Percentiles rank a stretch among this genome's conserved stretches.
Conservation (phyloP, 2,329 filamentous ascomycete genomes). For the Dendryphion nanum region DNA sequence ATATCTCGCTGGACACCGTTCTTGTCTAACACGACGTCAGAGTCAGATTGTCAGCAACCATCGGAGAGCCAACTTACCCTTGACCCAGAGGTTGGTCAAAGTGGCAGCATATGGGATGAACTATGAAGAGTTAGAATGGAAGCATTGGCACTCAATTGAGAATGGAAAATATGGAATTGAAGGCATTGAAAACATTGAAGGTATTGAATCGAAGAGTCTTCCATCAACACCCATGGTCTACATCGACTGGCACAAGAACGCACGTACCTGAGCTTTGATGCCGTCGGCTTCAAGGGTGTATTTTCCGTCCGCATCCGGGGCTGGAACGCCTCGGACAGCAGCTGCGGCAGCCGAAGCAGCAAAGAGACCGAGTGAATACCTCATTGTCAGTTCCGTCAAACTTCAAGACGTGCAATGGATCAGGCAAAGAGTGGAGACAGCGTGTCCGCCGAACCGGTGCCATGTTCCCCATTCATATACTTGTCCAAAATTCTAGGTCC, state of each 20-base stretch:
- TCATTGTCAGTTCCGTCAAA: slow-evolving; percentile 15
- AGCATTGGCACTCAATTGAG: not conserved
- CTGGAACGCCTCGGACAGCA: slow-evolving; percentile 6
- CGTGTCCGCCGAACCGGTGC: slow-evolving; percentile 1
- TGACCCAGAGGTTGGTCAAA: slow-evolving; percentile 34
- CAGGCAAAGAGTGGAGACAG: slow-evolving; percentile 1
- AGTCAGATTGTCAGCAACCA: slow-evolving; percentile 12
- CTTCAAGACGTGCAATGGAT: not conserved
- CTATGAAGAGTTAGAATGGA: slow-evolving; percentile 4
- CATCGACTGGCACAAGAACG: slow-evolving; percentile 1
- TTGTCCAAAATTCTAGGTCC: slow-evolving; percentile 9
- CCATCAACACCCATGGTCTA: not conserved
- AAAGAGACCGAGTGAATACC: slow-evolving; percentile 16
- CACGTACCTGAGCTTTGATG: slow-evolving; percentile 27
- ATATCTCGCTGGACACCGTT: slow-evolving; percentile 30
- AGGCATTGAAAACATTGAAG: not conserved
- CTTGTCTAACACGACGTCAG: slow-evolving; percentile 25
- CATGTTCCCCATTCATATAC: no score
- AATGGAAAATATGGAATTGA: not conserved
- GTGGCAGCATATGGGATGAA: slow-evolving; percentile 36
- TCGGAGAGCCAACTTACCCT: slow-evolving; percentile 14
- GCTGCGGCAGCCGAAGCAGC: slow-evolving; percentile 14
- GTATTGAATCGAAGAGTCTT: not conserved
- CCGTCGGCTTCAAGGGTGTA: slow-evolving; percentile 31
- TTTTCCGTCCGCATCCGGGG: slow-evolving; percentile 24